Evolutionary conservation across 2,329 filamentous ascomycete genomes (phyloP), one percentile per base, ranked within the genome.

Genomic region (Elsinoe arachidis): DNA sequence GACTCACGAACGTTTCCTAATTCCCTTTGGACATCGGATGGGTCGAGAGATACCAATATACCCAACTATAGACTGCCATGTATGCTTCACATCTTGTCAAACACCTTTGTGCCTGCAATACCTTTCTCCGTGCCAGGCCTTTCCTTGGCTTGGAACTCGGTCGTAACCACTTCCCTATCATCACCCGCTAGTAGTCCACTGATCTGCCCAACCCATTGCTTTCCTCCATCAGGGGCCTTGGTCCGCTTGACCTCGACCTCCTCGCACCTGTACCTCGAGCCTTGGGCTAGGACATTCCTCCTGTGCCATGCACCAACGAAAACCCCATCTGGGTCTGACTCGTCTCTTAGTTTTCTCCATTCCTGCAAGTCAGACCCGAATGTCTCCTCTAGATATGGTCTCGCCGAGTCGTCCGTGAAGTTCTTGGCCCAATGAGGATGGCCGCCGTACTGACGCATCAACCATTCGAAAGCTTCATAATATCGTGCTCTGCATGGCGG

Each of bases 351-450:
- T 26, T 77, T 74, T 39, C 86, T 76, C 80, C 86, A 96, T 47
- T 80, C 73, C 15, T 77, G 72, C 59, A 95, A 75, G 49, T 85
- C 75, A n/a, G 77, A 70, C 39, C 85, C 85, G 68, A 93, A 95
- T 70, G 88, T 82, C 1, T 71, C 69, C 59, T 81, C 78, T n/a
- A 56, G 30, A 34, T 56, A 56, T 30, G 19, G 21, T 30, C 30
- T 30, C 26, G 43, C 55, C 15, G 57, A 44, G 43, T 95, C 78
- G 30, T 88, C 82, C 47, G 78, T 75, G 70, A 95, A 96, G 70
- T 96, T 95, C 79, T 96, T 96, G 6, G 90, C 90, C 88, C 90
- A 96, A 72, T 96, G 90, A 15, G 90, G 90, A 46, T 81, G 81
- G 7, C 86, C 90, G 55, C 86, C 88, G 64, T 95, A 76, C 44